Base-by-base conservation (phyloP, 2,329 filamentous ascomycete species). In the Hymenoscyphus scutula region DNA sequence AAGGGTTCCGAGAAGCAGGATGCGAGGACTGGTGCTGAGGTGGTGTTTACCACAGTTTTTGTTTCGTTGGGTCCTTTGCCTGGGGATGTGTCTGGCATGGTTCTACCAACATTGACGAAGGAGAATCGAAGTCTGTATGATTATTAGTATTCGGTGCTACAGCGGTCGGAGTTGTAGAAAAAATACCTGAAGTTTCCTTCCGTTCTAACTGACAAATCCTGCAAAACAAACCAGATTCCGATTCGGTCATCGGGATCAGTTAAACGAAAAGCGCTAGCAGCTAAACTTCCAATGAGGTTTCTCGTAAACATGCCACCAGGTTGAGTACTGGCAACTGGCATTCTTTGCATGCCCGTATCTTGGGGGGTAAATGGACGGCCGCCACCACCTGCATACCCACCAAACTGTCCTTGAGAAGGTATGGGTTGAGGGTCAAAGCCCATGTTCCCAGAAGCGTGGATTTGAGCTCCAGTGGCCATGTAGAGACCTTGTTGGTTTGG, bases 141-240 rank as follows among this genome's bases (percentile, higher is more conserved):
- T 15, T 53, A 48, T 48, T 48, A 48, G n/a, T 48, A 23, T 48
- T 19, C 8, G n/a, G 23, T 23, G n/a, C 23, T 25, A 48, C 17
- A 10, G 32, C 2, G 8, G 8, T 23, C 19, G 41, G 19, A 19
- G 7, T 19, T 10, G 17, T 37, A 29, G 41, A n/a, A 58, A 15
- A 73, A 81, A 71, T 82, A 96, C 91, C 94, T 84, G 76, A 98
- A 99, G 64, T 82, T 85, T 11, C 95, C 95, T 76, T 98, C 95
- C 0, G 92, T 97, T 54, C 95, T 85, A 34, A 99, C 94, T 71
- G 92, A 97, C 53, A 99, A 81, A 77, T 99, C 95, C 75, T 97
- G 94, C 59, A 98, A 81, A 54, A 99, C 90, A 72, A 99, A 99
- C 94, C 94, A 99, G 67, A 97, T 92, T 1, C 94, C 94, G 58